Percentiles rank a stretch among this genome's conserved stretches.
Conservation (phyloP, 2,329 filamentous ascomycete species). For the Biscogniauxia marginata region DNA sequence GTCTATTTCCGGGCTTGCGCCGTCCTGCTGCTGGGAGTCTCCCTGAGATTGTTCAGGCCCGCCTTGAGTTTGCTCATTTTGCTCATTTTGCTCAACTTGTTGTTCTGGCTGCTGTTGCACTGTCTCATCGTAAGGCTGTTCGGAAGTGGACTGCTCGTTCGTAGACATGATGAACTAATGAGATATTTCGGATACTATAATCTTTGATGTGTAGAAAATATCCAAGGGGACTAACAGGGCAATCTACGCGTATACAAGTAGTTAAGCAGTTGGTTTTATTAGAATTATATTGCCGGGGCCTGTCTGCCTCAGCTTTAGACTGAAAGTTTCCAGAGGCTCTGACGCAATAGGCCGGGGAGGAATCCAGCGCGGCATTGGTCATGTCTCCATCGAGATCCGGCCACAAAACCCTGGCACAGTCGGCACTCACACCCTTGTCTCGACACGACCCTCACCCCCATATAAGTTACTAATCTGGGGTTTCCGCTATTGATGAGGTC, state of each 20-base stretch:
- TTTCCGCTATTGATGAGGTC: not conserved
- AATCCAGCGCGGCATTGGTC: not conserved
- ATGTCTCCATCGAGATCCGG: not conserved
- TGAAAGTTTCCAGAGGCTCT: not conserved
- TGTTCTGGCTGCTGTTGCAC: constrained; percentile 4
- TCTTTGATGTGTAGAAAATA: not conserved
- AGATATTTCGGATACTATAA: not conserved
- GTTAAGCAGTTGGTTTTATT: not conserved
- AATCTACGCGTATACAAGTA: not conserved
- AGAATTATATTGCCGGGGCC: not conserved
- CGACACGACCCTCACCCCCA: not conserved
- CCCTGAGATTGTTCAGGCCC: not conserved
- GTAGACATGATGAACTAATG: constrained; percentile 16
- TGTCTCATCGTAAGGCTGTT: constrained; percentile 11
- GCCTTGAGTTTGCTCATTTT: too few relatives aligned
- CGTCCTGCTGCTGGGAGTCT: constrained; percentile 22
- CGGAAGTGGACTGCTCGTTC: constrained; percentile 12
- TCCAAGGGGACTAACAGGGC: not conserved
- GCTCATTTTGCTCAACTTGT: too few relatives aligned
- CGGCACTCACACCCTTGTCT: not conserved
- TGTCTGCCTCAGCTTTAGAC: not conserved
- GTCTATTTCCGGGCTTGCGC: constrained; percentile 1
- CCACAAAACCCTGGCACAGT: not conserved
- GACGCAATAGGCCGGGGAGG: not conserved
- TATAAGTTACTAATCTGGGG: not conserved